A percentile compares a stretch with the other conserved stretches of the same genome.
Conservation (phyloP, 2,329 filamentous ascomycete genomes). For the Penicillium sp. region DNA sequence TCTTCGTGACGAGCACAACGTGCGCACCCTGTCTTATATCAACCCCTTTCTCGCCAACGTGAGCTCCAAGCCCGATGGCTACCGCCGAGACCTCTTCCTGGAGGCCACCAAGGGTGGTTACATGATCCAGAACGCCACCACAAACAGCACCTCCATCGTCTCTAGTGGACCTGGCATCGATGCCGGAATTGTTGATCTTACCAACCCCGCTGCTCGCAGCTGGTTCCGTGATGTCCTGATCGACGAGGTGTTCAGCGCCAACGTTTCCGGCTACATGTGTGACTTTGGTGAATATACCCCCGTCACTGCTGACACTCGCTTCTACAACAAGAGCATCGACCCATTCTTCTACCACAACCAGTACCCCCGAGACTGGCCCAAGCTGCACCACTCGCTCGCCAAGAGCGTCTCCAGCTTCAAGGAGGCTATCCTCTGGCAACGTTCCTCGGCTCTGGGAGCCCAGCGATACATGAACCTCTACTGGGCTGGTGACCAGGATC, state of each 20-base stretch:
- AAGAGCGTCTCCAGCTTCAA: conserved; percentile 31
- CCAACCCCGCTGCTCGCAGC: conserved; percentile 33
- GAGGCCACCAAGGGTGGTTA: conserved; percentile 36
- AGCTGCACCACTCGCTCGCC: conserved; percentile 35
- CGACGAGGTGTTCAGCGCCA: conserved; percentile 40
- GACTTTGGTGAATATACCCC: conserved; percentile 45
- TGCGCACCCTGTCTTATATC: conserved; percentile 37
- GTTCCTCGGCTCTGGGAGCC: conserved; percentile 36
- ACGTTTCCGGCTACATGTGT: conserved; percentile 41
- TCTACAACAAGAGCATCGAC: conserved; percentile 31
- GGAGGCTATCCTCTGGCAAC: conserved; percentile 41
- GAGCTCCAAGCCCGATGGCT: conserved; percentile 37
- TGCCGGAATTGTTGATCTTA: conserved; percentile 43
- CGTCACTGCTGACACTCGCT: conserved; percentile 29
- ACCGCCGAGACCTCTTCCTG: conserved; percentile 34
- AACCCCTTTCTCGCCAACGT: conserved; percentile 43
- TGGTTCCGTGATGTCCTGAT: conserved; percentile 41
- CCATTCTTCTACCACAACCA: conserved; percentile 40
- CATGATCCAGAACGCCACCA: conserved; percentile 41
- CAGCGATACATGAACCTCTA: conserved; percentile 43
- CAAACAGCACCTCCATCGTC: conserved; percentile 36
- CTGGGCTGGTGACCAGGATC: conserved; percentile 45
- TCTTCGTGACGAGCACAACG: conserved; percentile 35
- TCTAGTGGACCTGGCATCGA: conserved; percentile 43
- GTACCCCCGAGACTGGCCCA: conserved; percentile 41